Evolutionary conservation across 2,329 filamentous ascomycete species (phyloP).

Genomic region (Talaromyces verruculosus): DNA sequence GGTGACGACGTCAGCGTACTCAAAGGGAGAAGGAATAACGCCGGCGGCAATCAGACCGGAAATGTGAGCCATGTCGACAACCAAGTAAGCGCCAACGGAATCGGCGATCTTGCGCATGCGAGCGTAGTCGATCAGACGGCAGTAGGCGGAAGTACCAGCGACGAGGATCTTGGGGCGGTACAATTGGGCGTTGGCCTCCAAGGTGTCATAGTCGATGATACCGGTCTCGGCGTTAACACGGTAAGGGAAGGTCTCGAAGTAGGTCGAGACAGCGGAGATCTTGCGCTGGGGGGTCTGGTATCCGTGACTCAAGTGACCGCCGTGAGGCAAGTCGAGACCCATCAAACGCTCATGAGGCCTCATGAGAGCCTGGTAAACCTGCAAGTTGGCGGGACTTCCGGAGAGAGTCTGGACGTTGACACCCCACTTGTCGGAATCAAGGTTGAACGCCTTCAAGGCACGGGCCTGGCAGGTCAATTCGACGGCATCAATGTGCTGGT

Average conservation of each 20-base stretch:
- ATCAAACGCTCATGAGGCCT: slow-evolving; percentile 92
- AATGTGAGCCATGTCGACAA: slow-evolving; percentile 97
- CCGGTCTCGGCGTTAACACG: slow-evolving; percentile 86
- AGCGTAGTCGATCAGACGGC: slow-evolving; percentile 91
- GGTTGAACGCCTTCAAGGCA: slow-evolving; percentile 85
- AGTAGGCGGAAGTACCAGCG: slow-evolving; percentile 93
- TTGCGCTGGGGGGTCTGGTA: slow-evolving; percentile 93
- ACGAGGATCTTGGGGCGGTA: slow-evolving; percentile 97
- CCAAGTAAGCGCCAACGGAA: slow-evolving; percentile 86
- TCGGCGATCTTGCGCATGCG: slow-evolving; percentile 88
- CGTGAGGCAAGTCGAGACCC: slow-evolving; percentile 94
- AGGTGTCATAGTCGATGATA: slow-evolving; percentile 88
- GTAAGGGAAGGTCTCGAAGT: slow-evolving; percentile 98
- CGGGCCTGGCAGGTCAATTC: slow-evolving; percentile 93
- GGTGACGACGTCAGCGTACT: slow-evolving; percentile 88
- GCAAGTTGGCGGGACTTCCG: slow-evolving; percentile 92
- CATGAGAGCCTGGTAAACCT: slow-evolving; percentile 95
- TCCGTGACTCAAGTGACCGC: slow-evolving; percentile 92
- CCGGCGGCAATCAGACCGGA: slow-evolving; percentile 90
- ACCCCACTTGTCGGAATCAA: slow-evolving; percentile 88
- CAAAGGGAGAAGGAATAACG: slow-evolving; percentile 86
- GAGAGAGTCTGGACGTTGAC: slow-evolving; percentile 96
- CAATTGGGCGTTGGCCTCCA: slow-evolving; percentile 81
- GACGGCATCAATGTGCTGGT: slow-evolving; percentile 97
- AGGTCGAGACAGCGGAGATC: slow-evolving; percentile 98